These are phyloP conservation scores for Hibiscus trionum DNA, from an alignment of 345 rosid species.

Conservation along the genomic window DNA sequence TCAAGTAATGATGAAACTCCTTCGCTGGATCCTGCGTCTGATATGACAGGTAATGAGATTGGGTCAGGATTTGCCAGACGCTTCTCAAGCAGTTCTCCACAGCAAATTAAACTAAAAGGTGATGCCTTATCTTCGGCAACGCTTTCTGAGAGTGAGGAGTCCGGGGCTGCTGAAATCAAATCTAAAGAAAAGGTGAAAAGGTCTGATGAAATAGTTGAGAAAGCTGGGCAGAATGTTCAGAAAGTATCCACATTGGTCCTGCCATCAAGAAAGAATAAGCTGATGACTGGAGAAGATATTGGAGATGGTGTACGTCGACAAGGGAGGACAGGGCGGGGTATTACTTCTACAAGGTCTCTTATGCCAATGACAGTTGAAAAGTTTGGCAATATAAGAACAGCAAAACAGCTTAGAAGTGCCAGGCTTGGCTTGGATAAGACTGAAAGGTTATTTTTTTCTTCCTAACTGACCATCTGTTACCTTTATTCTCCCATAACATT, in stretches of 20 bases:
- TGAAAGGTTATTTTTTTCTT: constrained; percentile 52
- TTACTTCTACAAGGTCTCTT: constrained; percentile 53
- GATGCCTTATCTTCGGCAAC: constrained; percentile 61
- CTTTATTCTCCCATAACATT: neutral
- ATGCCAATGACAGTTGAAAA: constrained; percentile 57
- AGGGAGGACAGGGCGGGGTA: constrained; percentile 79
- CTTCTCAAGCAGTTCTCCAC: constrained; percentile 62
- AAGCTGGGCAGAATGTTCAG: constrained; percentile 52
- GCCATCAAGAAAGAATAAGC: constrained; percentile 75
- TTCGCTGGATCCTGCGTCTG: constrained; percentile 53
- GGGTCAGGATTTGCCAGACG: constrained; percentile 63
- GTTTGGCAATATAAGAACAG: constrained; percentile 61
- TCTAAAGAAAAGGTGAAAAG: constrained; percentile 62
- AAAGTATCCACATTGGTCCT: constrained; percentile 47
- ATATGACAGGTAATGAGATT: constrained; percentile 54
- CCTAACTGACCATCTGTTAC: neutral
- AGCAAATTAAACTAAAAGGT: constrained; percentile 59
- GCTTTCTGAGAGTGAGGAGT: constrained; percentile 91
- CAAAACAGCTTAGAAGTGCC: constrained; percentile 78
- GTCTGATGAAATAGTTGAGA: constrained; percentile 72
- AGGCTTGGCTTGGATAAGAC: constrained; percentile 60
- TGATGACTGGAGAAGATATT: constrained; percentile 51
- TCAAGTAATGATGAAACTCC: constrained; percentile 62
- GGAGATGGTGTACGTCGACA: constrained; percentile 80
- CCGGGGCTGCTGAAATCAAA: constrained; percentile 68